Base-by-base conservation (phyloP, 1,284 basidiomycete genomes). In the Irpex sp. region DNA sequence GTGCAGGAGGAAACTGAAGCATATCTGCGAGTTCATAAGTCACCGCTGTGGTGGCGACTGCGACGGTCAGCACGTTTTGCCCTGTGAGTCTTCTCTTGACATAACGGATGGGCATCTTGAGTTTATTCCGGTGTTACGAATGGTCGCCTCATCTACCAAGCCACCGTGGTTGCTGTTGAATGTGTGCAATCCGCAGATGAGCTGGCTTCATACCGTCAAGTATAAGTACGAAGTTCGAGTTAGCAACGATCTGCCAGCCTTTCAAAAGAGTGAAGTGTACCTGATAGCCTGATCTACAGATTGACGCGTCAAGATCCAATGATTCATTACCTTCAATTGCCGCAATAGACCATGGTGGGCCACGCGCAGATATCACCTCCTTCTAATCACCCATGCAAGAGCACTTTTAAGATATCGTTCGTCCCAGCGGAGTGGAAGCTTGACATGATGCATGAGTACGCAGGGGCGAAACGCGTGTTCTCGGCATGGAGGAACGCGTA, bases 1-100 rank as follows among this genome's bases (percentile, higher is more conserved):
- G 70, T 0, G 77, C 80, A 1, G 82, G 81, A 17, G 82, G 78
- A 63, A 82, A 83, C 48, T 73, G 74, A n/a, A 77, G 65, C 55
- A 75, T 62, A 34, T 68, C 67, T 0, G 74, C 69, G 3, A 75
- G 59, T 3, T 71, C 66, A 37, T 67, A 69, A 66, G 15, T 56
- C n/a, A 56, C 31, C 7, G 54, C 1, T 36, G 54, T 56, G 13
- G 54, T 56, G 9, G 54, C 54, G 9, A 56, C 54, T 26, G 54
- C 54, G 54, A 56, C 26, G 8, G 54, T 56, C 9, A 56, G 31
- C 9, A 21, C 54, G 15, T 56, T 56, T 9, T 56, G 15, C 19
- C 11, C 21, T 31, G 54, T 56, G 21, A 56, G 54, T 36, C n/a
- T 56, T 17, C 54, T 31, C 15, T 21, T 13, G 54, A 56, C 54